A percentile compares a stretch with the other conserved stretches of the same genome.
These are phyloP conservation scores for Coniferiporia weirii DNA, from an alignment of 1,284 basidiomycete species.

Conservation along the genomic window DNA sequence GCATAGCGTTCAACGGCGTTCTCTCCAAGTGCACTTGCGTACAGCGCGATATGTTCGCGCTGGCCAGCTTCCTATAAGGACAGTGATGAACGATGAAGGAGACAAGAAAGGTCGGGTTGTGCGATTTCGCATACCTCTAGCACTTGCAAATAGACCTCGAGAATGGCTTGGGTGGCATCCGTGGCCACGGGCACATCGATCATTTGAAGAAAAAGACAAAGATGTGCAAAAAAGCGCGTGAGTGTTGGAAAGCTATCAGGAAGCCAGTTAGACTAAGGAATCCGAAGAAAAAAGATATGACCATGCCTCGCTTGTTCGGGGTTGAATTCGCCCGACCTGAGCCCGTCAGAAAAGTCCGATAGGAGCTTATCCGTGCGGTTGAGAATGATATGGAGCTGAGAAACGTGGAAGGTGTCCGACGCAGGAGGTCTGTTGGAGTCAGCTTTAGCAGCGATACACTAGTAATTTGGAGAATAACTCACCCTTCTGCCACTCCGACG, in stretches of 20 bases:
- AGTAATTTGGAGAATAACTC: slow-evolving; percentile 20
- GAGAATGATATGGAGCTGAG: slow-evolving; percentile 84
- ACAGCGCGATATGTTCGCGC: slow-evolving; percentile 86
- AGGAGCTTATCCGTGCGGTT: slow-evolving; percentile 66
- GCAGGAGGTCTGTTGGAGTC: slow-evolving; percentile 47
- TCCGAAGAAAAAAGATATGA: background rate
- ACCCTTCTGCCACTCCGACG: slow-evolving; percentile 59
- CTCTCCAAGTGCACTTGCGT: slow-evolving; percentile 87
- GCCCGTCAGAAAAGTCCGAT: slow-evolving; percentile 63
- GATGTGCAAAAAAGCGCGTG: slow-evolving; percentile 90
- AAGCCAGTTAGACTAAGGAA: background rate
- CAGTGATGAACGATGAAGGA: background rate
- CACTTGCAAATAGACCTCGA: slow-evolving; percentile 86
- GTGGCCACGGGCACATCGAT: slow-evolving; percentile 73
- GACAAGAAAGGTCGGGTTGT: background rate
- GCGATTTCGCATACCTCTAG: slow-evolving; percentile 57
- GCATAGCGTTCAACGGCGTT: slow-evolving; percentile 93
- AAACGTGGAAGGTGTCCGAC: slow-evolving; percentile 80
- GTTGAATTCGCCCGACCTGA: slow-evolving; percentile 48
- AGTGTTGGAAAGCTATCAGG: slow-evolving; percentile 53
- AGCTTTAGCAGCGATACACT: slow-evolving; percentile 8
- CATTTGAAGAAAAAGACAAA: slow-evolving; percentile 87
- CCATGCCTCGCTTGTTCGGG: slow-evolving; percentile 59
- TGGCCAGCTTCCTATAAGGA: slow-evolving; percentile 61
- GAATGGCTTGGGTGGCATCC: slow-evolving; percentile 72